phyloP scores from a whole-genome alignment of 495 filamentous ascomycete genomes.

The Neurospora discreta region DNA sequence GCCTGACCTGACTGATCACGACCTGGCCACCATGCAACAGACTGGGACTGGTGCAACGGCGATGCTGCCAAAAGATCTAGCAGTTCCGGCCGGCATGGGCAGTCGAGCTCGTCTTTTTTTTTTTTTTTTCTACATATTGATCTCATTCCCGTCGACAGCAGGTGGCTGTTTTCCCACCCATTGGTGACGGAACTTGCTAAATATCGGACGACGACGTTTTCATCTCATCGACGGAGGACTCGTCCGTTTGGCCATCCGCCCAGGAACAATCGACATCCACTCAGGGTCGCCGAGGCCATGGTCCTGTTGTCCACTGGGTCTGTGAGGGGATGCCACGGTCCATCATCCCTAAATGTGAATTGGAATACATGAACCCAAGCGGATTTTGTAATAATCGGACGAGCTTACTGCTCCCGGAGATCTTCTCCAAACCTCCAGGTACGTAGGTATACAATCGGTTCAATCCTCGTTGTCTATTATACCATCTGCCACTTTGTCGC shows the following conservation, averaged over 20 bases:
- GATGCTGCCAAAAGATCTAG: neutral
- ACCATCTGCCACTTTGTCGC: neutral
- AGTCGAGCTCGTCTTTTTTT: neutral
- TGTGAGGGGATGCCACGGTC: neutral
- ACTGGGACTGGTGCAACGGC: neutral
- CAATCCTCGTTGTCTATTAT: neutral
- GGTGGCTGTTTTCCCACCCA: neutral
- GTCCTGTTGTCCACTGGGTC: neutral
- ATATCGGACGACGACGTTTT: neutral
- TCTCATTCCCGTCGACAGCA: neutral
- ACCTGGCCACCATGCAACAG: neutral
- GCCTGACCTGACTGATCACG: neutral
- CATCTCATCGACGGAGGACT: neutral
- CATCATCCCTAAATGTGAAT: neutral
- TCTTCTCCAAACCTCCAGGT: neutral
- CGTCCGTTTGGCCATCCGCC: neutral
- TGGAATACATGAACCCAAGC: neutral
- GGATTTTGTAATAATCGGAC: neutral
- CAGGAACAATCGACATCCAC: neutral
- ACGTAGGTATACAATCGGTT: neutral
- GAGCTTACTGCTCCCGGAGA: neutral
- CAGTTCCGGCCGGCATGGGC: neutral
- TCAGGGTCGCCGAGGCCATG: neutral
- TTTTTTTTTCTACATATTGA: neutral
- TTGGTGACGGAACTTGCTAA: neutral